phyloP scores from a whole-genome alignment of 2,329 filamentous ascomycete species.

The Arthrobotrys megalospora region DNA sequence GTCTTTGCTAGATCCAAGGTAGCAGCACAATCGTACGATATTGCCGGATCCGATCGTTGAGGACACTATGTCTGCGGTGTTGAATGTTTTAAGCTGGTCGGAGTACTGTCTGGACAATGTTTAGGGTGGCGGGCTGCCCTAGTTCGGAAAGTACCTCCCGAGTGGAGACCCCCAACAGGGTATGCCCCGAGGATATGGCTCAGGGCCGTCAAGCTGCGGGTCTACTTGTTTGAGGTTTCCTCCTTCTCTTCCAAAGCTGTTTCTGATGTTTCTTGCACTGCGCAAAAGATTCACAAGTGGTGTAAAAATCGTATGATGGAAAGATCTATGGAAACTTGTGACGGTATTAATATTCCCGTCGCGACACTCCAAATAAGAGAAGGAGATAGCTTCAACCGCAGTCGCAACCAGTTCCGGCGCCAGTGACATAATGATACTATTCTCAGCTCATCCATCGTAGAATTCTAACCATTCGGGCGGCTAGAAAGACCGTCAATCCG shows the following conservation, averaged over 20 bases:
- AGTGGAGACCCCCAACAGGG: slow-evolving; percentile 30
- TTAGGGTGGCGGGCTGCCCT: slow-evolving; percentile 51
- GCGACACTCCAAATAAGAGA: slow-evolving; percentile 16
- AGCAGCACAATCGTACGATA: slow-evolving; percentile 52
- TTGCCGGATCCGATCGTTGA: slow-evolving; percentile 29
- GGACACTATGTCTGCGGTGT: slow-evolving; percentile 54
- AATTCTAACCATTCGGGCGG: slow-evolving; percentile 26
- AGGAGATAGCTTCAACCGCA: slow-evolving; percentile 22
- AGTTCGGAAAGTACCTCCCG: slow-evolving; percentile 45
- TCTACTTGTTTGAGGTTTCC: slow-evolving; percentile 36
- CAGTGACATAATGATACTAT: slow-evolving; percentile 27
- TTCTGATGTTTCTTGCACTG: too few relatives aligned
- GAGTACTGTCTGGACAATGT: slow-evolving; percentile 57
- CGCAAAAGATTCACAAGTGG: slow-evolving; percentile 23
- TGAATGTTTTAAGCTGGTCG: slow-evolving; percentile 60
- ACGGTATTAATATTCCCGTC: slow-evolving; percentile 28
- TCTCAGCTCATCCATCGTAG: slow-evolving; percentile 1
- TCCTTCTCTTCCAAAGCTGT: slow-evolving; percentile 7
- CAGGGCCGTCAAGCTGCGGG: slow-evolving; percentile 44
- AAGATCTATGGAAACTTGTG: slow-evolving; percentile 21
- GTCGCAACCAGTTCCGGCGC: slow-evolving; percentile 15
- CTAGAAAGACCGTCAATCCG: slow-evolving; percentile 3
- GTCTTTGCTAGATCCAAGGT: slow-evolving; percentile 48
- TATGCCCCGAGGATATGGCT: slow-evolving; percentile 31
- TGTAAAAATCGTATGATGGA: slow-evolving; percentile 40